These are phyloP conservation scores for Nitzschia palea DNA, from an alignment of 108 stramenopile species.

Conservation along the genomic window DNA sequence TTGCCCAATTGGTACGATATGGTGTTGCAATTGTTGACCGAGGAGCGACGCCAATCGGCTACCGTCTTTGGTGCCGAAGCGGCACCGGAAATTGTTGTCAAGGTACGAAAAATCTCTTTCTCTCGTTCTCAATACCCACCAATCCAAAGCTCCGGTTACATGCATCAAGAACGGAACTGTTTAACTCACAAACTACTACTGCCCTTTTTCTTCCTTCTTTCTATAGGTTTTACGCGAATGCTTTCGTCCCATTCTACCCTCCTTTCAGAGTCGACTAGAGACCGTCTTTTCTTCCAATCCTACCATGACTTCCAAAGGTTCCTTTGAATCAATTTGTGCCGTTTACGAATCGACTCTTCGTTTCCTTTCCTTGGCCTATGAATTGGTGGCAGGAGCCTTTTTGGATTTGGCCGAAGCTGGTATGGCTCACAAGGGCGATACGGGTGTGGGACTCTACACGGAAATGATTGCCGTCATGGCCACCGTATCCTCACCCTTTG, in stretches of 20 bases:
- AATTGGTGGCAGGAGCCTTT: slow-evolving; percentile 66
- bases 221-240: slow-evolving; percentile 55
- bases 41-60: slow-evolving; percentile 67
- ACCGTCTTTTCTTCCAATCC: slow-evolving; percentile 43
- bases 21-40: slow-evolving; percentile 55
- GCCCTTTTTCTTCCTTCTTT: not conserved
- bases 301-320: slow-evolving; percentile 27
- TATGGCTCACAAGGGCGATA: slow-evolving; percentile 22
- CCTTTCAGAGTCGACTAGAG: slow-evolving; percentile 67
- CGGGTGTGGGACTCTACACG: slow-evolving; percentile 38
- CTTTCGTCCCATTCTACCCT: slow-evolving; percentile 72
- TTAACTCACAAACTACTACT: not conserved
- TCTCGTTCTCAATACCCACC: too few relatives aligned
- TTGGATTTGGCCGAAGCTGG: slow-evolving; percentile 46
- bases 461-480: slow-evolving; percentile 46
- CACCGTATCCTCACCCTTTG: slow-evolving; percentile 73
- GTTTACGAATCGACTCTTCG: slow-evolving; percentile 78
- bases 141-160: too few relatives aligned
- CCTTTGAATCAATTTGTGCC: slow-evolving; percentile 65
- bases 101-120: slow-evolving; percentile 37
- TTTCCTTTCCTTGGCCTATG: slow-evolving; percentile 80
- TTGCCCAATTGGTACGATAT: slow-evolving; percentile 77
- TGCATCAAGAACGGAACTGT: too few relatives aligned
- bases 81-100: slow-evolving; percentile 61
- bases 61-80: slow-evolving; percentile 70